phyloP scores from a whole-genome alignment of 345 rosid species.

The Luvunga scandens region DNA sequence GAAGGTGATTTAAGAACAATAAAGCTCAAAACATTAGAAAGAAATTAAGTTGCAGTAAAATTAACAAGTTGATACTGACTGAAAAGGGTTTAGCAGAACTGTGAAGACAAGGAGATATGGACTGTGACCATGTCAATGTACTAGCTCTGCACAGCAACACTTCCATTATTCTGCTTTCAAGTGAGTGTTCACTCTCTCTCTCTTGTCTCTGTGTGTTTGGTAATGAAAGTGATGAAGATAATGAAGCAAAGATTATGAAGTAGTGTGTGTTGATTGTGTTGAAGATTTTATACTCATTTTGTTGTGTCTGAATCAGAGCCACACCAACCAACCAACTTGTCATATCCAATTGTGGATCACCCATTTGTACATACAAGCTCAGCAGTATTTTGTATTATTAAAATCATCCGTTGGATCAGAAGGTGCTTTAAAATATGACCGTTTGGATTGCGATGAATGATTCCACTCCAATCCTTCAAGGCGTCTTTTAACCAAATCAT shows the following conservation, averaged over 20 bases:
- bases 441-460: not conserved
- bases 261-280: not conserved
- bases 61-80: constrained; percentile 21
- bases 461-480: not conserved
- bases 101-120: constrained; percentile 42
- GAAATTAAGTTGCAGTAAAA: not conserved
- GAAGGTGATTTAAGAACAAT: not conserved
- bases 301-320: constrained; percentile 43
- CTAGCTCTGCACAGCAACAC: constrained; percentile 31
- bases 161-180: constrained; percentile 31
- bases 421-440: not conserved
- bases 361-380: not conserved
- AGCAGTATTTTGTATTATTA: not conserved
- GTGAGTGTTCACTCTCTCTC: not conserved
- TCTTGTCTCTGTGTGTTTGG: not conserved
- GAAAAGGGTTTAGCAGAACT: constrained; percentile 36
- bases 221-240: not conserved
- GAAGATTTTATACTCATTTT: not conserved
- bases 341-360: constrained; percentile 16
- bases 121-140: constrained; percentile 57
- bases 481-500: not conserved
- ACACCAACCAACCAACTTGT: constrained; percentile 28
- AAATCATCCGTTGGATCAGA: not conserved
- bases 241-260: not conserved
- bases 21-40: not conserved